These are phyloP conservation scores for Leavenworthia alabamica DNA, from an alignment of 345 rosid genomes.

Conservation along the genomic window DNA sequence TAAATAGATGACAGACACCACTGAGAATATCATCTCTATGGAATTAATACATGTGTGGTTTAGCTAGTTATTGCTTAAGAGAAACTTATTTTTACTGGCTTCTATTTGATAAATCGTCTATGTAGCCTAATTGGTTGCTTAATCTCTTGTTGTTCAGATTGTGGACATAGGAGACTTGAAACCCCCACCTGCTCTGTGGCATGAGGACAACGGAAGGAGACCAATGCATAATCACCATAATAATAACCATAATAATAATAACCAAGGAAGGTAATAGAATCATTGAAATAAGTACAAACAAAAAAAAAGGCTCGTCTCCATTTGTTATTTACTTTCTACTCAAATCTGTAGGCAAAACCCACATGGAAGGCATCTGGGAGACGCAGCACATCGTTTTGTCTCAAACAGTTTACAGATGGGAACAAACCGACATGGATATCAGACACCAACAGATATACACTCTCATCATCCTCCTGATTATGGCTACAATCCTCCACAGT, in stretches of 20 bases:
- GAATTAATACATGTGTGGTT: neutral
- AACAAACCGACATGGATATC: slow-evolving; percentile 33
- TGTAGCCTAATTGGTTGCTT: neutral
- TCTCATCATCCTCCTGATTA: slow-evolving; percentile 32
- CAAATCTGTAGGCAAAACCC: slow-evolving; percentile 50
- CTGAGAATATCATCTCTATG: neutral
- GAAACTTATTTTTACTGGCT: neutral
- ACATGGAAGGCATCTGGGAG: slow-evolving; percentile 64
- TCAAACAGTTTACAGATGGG: slow-evolving; percentile 56
- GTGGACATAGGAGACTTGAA: slow-evolving; percentile 61
- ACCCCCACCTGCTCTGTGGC: slow-evolving; percentile 80
- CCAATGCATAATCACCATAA: slow-evolving; percentile 41
- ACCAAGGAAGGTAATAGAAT: slow-evolving; percentile 31
- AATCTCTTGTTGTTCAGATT: slow-evolving; percentile 36
- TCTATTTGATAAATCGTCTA: neutral
- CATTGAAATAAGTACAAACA: neutral
- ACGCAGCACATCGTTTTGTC: slow-evolving; percentile 73
- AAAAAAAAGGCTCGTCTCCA: too few relatives aligned
- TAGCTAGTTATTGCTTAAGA: neutral
- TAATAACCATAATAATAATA: neutral
- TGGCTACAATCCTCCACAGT: slow-evolving; percentile 23
- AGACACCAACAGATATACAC: slow-evolving; percentile 21
- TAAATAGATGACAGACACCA: slow-evolving; percentile 30
- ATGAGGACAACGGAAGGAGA: slow-evolving; percentile 68
- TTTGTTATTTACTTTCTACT: neutral